Conservation (phyloP, 73 alveolate species). For the Durusdinium trenchii region DNA sequence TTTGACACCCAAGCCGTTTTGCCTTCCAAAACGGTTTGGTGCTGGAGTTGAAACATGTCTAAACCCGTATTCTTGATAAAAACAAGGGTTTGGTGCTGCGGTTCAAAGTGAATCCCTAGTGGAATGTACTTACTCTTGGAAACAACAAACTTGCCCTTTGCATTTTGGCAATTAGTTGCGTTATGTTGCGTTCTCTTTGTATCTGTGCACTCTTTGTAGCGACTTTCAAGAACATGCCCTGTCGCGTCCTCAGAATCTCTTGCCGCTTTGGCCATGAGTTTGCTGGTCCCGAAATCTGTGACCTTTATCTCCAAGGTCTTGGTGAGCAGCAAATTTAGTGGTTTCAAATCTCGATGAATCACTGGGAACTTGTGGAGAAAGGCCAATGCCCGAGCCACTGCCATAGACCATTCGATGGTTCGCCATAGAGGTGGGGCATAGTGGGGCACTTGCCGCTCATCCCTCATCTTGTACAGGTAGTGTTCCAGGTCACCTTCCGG, state of each 20-base stretch:
- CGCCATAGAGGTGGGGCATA: slow-evolving; percentile 21
- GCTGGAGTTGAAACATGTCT: too few species aligned
- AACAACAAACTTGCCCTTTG: too few species aligned
- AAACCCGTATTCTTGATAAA: too few species aligned
- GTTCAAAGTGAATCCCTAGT: too few species aligned
- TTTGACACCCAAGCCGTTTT: too few species aligned
- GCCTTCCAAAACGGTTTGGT: too few species aligned
- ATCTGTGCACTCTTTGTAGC: too few species aligned
- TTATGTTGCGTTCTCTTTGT: background rate
- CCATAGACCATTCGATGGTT: background rate
- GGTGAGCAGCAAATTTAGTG: slow-evolving; percentile 47
- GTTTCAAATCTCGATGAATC: slow-evolving; percentile 66
- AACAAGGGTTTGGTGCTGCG: too few species aligned
- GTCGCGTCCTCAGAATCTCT: too few species aligned
- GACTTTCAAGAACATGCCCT: too few species aligned
- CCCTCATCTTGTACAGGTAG: slow-evolving; percentile 34
- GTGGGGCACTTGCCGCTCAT: background rate
- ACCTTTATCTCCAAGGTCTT: slow-evolving; percentile 35
- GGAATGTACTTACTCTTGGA: too few species aligned
- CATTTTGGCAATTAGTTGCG: background rate
- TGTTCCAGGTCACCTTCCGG: slow-evolving; percentile 60
- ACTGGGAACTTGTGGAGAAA: slow-evolving; percentile 54
- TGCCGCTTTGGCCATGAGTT: slow-evolving; percentile 3
- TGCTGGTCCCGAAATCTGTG: slow-evolving; percentile 46
- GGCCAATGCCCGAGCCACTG: slow-evolving; percentile 50